Evolutionary conservation across 306 rosid species (phyloP).

Genomic region (Dalbergia oliveri): DNA sequence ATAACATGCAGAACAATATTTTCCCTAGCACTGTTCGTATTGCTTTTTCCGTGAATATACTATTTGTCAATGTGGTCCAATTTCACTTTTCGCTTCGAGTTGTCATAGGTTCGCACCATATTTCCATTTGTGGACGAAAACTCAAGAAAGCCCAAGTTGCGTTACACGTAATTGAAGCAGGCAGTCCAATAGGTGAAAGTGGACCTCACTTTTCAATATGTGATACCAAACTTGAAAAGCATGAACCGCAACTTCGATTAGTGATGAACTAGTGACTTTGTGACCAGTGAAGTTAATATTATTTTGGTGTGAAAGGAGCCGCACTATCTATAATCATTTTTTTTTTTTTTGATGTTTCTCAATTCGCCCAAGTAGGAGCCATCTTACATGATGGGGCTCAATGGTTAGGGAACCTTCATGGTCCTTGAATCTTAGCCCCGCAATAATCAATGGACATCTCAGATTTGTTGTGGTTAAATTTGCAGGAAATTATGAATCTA

Average conservation of each 20-base stretch:
- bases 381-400: too few species aligned
- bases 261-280: slow-evolving; percentile 7
- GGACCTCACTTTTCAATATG: slow-evolving; percentile 41
- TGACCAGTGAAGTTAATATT: slow-evolving; percentile 15
- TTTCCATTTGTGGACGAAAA: slow-evolving; percentile 31
- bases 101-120: slow-evolving; percentile 37
- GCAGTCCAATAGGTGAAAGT: slow-evolving; percentile 26
- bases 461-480: too few species aligned
- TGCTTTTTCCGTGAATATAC: neutral
- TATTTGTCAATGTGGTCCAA: slow-evolving; percentile 27
- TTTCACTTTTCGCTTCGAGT: slow-evolving; percentile 25
- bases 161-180: slow-evolving; percentile 32
- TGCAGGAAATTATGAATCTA: too few species aligned
- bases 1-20: neutral
- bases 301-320: neutral
- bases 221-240: neutral
- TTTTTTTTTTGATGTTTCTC: neutral
- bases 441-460: too few species aligned
- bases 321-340: slow-evolving; percentile 23
- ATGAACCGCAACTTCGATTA: slow-evolving; percentile 16
- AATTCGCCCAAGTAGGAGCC: neutral
- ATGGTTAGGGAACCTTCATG: too few species aligned
- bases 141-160: slow-evolving; percentile 32
- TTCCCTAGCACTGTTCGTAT: neutral
- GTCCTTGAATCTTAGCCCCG: too few species aligned